Conservation (phyloP, 2,329 filamentous ascomycete genomes). For the Capronia americana region DNA sequence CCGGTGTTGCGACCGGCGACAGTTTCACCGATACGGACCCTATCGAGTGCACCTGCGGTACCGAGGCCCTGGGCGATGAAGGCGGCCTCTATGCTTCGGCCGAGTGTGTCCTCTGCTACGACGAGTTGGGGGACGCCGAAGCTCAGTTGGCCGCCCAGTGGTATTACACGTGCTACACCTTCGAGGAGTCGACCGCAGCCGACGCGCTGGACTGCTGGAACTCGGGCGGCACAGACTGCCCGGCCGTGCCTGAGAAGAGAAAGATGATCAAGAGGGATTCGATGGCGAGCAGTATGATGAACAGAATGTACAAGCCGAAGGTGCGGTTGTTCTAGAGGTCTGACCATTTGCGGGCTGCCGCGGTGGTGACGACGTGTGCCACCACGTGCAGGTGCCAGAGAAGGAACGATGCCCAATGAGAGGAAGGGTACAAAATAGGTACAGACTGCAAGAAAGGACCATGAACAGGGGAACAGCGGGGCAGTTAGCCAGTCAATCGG, state of each 20-base stretch:
- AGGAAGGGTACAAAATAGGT: not conserved
- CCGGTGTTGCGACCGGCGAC: not conserved
- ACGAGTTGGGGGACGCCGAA: not conserved
- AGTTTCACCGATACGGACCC: not conserved
- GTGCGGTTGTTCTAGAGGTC: not conserved
- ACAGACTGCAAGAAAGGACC: not conserved
- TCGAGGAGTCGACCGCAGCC: not conserved
- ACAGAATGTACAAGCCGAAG: not conserved
- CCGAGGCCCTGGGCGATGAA: not conserved
- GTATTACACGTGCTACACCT: not conserved
- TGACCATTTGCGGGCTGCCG: too few species aligned
- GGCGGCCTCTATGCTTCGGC: not conserved
- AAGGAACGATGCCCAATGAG: not conserved
- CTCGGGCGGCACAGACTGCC: slow-evolving; percentile 2
- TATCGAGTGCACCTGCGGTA: not conserved
- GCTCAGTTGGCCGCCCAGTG: not conserved
- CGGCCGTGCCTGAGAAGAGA: slow-evolving; percentile 1
- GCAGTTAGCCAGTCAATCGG: not conserved
- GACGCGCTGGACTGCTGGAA: slow-evolving; percentile 4
- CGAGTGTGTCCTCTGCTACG: not conserved
- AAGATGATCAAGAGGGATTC: not conserved
- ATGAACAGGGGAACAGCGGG: not conserved
- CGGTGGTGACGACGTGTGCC: not conserved
- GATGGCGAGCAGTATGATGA: not conserved
- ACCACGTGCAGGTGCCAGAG: not conserved